Evolutionary conservation across 257 asterid genomes (phyloP).

Genomic region (Solanum bukasovii): DNA sequence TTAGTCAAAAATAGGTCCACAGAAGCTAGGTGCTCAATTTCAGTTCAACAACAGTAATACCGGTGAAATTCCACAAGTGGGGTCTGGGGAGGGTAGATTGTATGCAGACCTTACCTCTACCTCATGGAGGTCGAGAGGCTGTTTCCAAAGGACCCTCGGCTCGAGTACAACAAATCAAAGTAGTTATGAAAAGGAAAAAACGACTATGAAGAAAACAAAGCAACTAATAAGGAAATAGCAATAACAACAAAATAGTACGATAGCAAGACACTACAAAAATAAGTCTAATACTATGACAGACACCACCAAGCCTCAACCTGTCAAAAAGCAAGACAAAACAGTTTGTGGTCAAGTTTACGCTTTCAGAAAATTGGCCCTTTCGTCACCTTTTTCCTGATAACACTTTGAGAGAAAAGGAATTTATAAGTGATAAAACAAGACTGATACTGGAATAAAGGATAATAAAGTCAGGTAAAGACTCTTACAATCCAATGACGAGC

Average conservation of each 20-base stretch:
- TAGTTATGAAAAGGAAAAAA: no score
- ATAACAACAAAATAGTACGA: no score
- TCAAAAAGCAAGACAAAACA: not conserved
- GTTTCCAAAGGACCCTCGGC: no score
- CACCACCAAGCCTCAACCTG: not conserved
- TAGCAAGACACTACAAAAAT: no score
- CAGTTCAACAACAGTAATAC: not conserved
- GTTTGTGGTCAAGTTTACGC: not conserved
- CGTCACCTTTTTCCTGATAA: not conserved
- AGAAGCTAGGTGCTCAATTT: not conserved
- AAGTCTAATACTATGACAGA: not conserved
- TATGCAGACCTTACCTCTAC: no score
- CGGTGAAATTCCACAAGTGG: no score
- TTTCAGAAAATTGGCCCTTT: not conserved
- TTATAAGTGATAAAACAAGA: not conserved
- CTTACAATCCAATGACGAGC: slow-evolving; percentile 99
- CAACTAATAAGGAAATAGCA: no score
- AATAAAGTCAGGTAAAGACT: not conserved
- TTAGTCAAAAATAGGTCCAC: not conserved
- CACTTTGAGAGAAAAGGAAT: not conserved
- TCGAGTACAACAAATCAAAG: no score
- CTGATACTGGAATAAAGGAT: not conserved
- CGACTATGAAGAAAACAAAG: not conserved
- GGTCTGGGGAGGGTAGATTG: no score
- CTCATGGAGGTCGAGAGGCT: no score